A percentile compares a stretch with the other conserved stretches of the same genome.
These are phyloP conservation scores for Hemileia vastatrix DNA, from an alignment of 1,284 basidiomycete genomes.

Conservation along the genomic window DNA sequence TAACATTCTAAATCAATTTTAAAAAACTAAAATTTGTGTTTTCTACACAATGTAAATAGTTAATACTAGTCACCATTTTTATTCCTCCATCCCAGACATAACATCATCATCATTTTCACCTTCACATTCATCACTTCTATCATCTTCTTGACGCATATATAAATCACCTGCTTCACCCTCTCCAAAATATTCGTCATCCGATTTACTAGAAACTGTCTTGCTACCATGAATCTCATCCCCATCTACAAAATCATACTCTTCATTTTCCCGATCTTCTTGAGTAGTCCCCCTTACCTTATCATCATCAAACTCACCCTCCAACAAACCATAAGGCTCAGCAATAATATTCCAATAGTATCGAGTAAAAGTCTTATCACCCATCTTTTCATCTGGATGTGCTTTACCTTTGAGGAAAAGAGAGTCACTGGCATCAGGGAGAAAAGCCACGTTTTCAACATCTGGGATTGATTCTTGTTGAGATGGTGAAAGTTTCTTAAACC, in stretches of 20 bases:
- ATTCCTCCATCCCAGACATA: too few species aligned
- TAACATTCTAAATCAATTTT: too few species aligned
- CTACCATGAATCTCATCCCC: not conserved
- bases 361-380: constrained; percentile 1
- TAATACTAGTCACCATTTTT: too few species aligned
- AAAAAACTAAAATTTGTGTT: too few species aligned
- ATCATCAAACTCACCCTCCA: not conserved
- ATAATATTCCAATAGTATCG: not conserved
- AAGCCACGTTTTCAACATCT: not conserved
- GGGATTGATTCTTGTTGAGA: not conserved
- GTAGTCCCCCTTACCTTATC: not conserved
- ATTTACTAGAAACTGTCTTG: not conserved
- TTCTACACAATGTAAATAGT: too few species aligned
- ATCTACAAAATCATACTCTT: not conserved
- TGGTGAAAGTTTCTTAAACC: not conserved
- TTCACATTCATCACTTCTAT: not conserved
- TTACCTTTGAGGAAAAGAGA: not conserved
- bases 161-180: not conserved
- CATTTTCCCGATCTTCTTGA: not conserved
- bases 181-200: not conserved
- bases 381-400: constrained; percentile 6
- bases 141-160: not conserved
- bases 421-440: constrained; percentile 3
- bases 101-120: not conserved
- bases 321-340: not conserved